A percentile compares a stretch with the other conserved stretches of the same genome.
Evolutionary conservation across 2,329 filamentous ascomycete species (phyloP).

Genomic region (Mycosphaerella sp.): DNA sequence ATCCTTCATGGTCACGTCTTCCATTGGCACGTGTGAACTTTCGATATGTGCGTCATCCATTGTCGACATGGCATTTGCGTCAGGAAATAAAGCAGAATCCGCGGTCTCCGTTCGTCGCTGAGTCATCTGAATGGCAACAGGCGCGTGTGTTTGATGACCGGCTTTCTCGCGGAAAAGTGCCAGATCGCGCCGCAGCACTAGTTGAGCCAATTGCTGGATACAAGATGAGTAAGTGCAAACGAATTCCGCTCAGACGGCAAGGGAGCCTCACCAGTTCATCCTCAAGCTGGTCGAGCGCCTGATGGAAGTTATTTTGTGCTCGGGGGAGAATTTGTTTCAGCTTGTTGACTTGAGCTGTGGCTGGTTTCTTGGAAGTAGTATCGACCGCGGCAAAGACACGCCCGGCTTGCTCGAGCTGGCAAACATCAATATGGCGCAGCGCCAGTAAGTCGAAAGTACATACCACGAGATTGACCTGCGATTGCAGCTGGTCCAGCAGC

Average conservation of each 20-base stretch:
- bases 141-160: slow-evolving; percentile 3
- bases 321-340: slow-evolving; percentile 37
- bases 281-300: slow-evolving; percentile 49
- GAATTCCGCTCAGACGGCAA: too few relatives aligned
- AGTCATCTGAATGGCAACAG: background rate
- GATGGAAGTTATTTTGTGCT: slow-evolving; percentile 42
- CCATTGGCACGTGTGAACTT: slow-evolving; percentile 1
- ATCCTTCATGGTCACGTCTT: slow-evolving; percentile 14
- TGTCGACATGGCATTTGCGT: background rate
- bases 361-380: slow-evolving; percentile 21
- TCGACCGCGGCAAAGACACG: slow-evolving; percentile 42
- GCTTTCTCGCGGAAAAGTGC: slow-evolving; percentile 26
- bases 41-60: background rate
- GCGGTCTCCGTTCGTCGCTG: background rate
- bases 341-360: slow-evolving; percentile 32
- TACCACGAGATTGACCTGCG: slow-evolving; percentile 45
- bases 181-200: slow-evolving; percentile 34
- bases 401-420: slow-evolving; percentile 41
- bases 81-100: background rate
- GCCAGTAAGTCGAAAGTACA: slow-evolving; percentile 17
- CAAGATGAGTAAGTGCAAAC: background rate
- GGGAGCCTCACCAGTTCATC: slow-evolving; percentile 36
- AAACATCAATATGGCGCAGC: slow-evolving; percentile 5
- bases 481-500: slow-evolving; percentile 42
- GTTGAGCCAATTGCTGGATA: slow-evolving; percentile 29